Evolutionary conservation across 768 basidiomycete genomes (phyloP).

Genomic region (Strobilomyces dryophilus): DNA sequence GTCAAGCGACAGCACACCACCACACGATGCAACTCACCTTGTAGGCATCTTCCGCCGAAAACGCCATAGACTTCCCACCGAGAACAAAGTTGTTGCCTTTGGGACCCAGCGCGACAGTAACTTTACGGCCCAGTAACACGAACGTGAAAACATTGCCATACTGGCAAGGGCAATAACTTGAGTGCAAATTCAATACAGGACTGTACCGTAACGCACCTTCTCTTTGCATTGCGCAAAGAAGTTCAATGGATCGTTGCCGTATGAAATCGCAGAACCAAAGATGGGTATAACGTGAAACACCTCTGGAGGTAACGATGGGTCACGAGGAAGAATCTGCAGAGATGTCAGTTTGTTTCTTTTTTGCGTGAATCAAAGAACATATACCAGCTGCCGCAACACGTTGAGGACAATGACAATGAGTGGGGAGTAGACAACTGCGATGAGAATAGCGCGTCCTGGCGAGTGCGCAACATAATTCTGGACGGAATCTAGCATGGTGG

Average conservation of each 20-base stretch:
- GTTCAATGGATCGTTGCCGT: constrained; percentile 89
- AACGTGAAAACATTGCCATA: constrained; percentile 98
- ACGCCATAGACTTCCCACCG: constrained; percentile 87
- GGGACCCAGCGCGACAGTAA: constrained; percentile 88
- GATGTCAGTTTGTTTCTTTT: constrained; percentile 1
- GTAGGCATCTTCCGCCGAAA: constrained; percentile 97
- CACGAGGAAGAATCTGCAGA: constrained; percentile 59
- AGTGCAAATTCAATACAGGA: not conserved
- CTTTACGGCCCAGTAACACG: constrained; percentile 79
- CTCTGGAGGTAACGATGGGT: constrained; percentile 73
- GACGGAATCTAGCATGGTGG: constrained; percentile 12
- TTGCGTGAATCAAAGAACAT: constrained; percentile 16
- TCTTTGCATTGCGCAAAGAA: constrained; percentile 79
- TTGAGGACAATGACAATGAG: constrained; percentile 68
- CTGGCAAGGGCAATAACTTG: constrained; percentile 37
- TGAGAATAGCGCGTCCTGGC: constrained; percentile 31
- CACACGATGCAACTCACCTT: constrained; percentile 48
- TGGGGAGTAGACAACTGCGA: constrained; percentile 59
- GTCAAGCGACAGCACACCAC: not conserved
- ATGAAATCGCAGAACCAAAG: constrained; percentile 82
- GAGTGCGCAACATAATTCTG: constrained; percentile 21
- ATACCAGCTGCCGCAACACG: constrained; percentile 73
- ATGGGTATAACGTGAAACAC: constrained; percentile 93
- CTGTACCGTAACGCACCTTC: constrained; percentile 51
- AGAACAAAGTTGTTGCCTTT: constrained; percentile 93